Evolutionary conservation across 257 asterid genomes (phyloP).

Genomic region (Nicotiana attenuata): DNA sequence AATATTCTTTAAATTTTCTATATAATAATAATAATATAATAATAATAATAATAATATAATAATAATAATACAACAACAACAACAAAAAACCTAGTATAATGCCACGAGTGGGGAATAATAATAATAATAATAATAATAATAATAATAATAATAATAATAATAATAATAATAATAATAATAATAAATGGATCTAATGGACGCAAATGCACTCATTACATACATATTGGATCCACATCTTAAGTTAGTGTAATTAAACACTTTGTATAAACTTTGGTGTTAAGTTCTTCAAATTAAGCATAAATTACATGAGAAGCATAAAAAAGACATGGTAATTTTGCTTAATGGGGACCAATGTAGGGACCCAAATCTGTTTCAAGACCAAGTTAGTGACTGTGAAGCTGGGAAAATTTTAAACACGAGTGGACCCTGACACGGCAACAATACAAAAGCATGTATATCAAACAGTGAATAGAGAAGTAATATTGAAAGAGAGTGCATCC

Average conservation of each 20-base stretch:
- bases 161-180: no score
- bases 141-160: no score
- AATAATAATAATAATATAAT: no score
- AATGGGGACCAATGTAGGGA: constrained; percentile 43
- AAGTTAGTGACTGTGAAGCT: constrained; percentile 35
- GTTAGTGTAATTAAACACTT: constrained; percentile 67
- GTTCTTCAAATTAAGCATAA: constrained; percentile 32
- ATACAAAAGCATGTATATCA: neutral
- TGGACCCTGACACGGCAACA: constrained; percentile 23
- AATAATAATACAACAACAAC: no score
- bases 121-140: no score
- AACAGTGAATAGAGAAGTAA: neutral
- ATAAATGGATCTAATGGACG: no score
- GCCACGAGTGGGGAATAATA: no score
- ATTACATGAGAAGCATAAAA: constrained; percentile 16
- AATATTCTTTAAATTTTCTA: no score
- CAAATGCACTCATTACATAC: no score
- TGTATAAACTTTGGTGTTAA: constrained; percentile 44
- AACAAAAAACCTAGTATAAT: no score
- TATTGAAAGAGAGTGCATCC: neutral
- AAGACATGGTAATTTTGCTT: constrained; percentile 51
- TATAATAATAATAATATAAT: no score
- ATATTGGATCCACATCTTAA: neutral
- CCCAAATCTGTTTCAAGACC: constrained; percentile 75
- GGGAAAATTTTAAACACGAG: constrained; percentile 1